phyloP scores from a whole-genome alignment of 108 stramenopile genomes.

The Stephanodiscus triporus region DNA sequence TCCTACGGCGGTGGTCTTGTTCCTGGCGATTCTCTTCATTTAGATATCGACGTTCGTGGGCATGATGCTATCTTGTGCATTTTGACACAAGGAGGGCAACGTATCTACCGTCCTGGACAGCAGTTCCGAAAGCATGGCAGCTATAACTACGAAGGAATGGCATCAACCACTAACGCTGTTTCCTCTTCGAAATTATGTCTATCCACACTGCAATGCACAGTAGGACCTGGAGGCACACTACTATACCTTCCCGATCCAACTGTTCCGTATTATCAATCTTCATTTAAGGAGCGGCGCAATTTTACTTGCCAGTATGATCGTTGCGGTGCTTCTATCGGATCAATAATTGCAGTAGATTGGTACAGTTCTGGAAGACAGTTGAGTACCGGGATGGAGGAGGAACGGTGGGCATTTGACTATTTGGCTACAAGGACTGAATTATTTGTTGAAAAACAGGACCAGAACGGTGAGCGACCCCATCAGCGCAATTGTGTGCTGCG shows the following conservation, averaged over 20 bases:
- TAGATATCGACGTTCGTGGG: constrained; percentile 57
- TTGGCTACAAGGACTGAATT: constrained; percentile 43
- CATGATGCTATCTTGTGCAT: constrained; percentile 61
- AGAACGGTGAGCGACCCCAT: not conserved
- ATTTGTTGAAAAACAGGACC: constrained; percentile 24
- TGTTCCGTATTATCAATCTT: constrained; percentile 44
- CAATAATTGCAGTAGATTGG: constrained; percentile 48
- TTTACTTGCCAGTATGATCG: constrained; percentile 28
- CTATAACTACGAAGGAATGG: constrained; percentile 11
- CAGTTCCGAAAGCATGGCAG: constrained; percentile 20
- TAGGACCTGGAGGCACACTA: constrained; percentile 40
- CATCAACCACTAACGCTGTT: constrained; percentile 9
- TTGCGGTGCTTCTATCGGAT: constrained; percentile 17
- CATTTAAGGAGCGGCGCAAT: constrained; percentile 37
- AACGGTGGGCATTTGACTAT: constrained; percentile 49
- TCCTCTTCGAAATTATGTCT: constrained; percentile 12
- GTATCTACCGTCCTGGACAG: constrained; percentile 63
- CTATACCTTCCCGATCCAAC: constrained; percentile 48
- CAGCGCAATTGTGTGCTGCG: constrained; percentile 17
- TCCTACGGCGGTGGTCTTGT: constrained; percentile 85
- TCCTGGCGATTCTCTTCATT: constrained; percentile 63
- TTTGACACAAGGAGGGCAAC: constrained; percentile 71
- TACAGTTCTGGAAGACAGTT: constrained; percentile 36
- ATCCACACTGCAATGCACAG: constrained; percentile 32
- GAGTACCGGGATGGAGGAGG: constrained; percentile 43